Base-by-base conservation (phyloP, 768 basidiomycete genomes). In the Mycena floridula region DNA sequence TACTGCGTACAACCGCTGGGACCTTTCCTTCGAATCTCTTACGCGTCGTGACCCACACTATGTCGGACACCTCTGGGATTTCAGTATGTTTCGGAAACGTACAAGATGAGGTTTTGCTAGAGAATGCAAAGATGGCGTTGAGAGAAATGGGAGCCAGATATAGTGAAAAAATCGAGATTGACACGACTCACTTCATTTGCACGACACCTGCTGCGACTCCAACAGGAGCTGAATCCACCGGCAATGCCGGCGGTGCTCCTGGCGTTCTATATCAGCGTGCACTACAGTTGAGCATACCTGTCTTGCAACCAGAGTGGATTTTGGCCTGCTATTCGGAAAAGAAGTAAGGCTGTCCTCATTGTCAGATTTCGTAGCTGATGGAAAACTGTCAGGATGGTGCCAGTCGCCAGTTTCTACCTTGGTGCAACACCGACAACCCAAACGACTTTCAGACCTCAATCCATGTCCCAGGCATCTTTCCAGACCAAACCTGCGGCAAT, bases 111-210 rank as follows among this genome's bases (percentile, higher is more conserved):
- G 74, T 79, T 3, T 58, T 94, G 46, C 71, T 95, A 45, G 85
- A 89, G 56, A 82, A 92, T 49, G 82, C 86, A 25, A 90, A 89
- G 61, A 60, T 79, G 44, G 89, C 91, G 7, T 64, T 99, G 43
- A 60, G 74, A 37, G 82, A 88, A 54, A 96, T 98, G 87, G 77
- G 74, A 32, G 95, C 90, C 0, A 85, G 85, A 52, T 93, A 86
- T 84, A 89, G 82, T 55, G 86, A 94, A 52, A 86, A 81, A 56
- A 93, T 99, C 30, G 89, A 94, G 67, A 94, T 98, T 46, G 95
- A 99, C 59, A 98, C 95, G 8, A 97, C 94, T 0, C 95, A 99
- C 63, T 99, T 96, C 53, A 93, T 97, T 32, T 95, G 93, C 59
- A 95, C 92, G 15, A 91, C 88, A 0, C 91, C 93, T 3, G 85